Evolutionary conservation across 768 basidiomycete genomes (phyloP).

Genomic region (Coprinopsis marcescibilis): DNA sequence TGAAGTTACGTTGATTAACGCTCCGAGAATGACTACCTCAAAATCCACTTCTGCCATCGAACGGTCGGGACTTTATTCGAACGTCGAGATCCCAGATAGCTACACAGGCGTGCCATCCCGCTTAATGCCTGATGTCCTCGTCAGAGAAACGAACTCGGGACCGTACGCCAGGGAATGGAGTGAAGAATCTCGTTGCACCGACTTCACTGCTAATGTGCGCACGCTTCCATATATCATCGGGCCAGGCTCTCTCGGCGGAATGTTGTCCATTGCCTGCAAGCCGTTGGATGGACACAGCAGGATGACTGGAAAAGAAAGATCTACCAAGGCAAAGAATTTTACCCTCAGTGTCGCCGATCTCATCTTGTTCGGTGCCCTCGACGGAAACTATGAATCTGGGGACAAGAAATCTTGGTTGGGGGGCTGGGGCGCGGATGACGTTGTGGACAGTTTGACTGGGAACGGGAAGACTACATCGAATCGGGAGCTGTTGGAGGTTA

Average conservation of each 20-base stretch:
- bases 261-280: neutral
- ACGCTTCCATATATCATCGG: constrained; percentile 1
- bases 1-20: neutral
- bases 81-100: neutral
- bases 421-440: neutral
- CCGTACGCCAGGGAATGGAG: neutral
- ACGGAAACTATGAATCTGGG: neutral
- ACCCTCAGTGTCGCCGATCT: neutral
- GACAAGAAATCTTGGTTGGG: constrained; percentile 3
- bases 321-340: too few relatives aligned
- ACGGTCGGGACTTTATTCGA: neutral
- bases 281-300: neutral
- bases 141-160: neutral
- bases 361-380: neutral
- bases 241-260: neutral
- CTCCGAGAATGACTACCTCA: neutral
- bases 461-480: too few relatives aligned
- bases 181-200: too few relatives aligned
- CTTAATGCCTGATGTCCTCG: neutral
- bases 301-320: too few relatives aligned
- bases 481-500: neutral
- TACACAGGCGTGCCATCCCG: neutral
- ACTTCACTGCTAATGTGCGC: too few relatives aligned
- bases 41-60: neutral
- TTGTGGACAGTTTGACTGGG: neutral